These are phyloP conservation scores for Arxiozyma telluris DNA, from an alignment of 1,139 yeast species.

Conservation along the genomic window DNA sequence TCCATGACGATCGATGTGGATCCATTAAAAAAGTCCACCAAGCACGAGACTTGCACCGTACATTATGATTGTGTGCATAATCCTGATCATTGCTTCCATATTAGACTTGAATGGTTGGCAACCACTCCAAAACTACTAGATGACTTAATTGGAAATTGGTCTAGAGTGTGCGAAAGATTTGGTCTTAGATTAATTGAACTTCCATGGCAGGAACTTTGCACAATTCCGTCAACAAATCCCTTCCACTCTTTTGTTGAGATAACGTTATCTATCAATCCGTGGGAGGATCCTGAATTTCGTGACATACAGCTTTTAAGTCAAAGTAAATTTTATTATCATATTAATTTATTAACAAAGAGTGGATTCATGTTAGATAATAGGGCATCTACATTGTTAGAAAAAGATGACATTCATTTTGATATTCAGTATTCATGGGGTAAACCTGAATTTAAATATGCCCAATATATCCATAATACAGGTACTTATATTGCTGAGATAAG, in stretches of 20 bases:
- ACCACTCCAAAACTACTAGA: slow-evolving; percentile 85
- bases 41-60: slow-evolving; percentile 70
- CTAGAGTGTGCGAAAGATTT: slow-evolving; percentile 74
- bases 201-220: slow-evolving; percentile 82
- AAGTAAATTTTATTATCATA: slow-evolving; percentile 52
- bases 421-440: slow-evolving; percentile 86
- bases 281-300: slow-evolving; percentile 49
- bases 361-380: slow-evolving; percentile 80
- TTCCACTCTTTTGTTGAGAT: slow-evolving; percentile 79
- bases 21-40: slow-evolving; percentile 57
- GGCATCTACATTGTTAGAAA: slow-evolving; percentile 55
- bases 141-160: slow-evolving; percentile 74
- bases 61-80: slow-evolving; percentile 90
- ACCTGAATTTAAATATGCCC: slow-evolving; percentile 74
- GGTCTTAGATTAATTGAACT: slow-evolving; percentile 85
- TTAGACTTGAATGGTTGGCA: slow-evolving; percentile 86
- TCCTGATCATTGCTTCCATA: slow-evolving; percentile 90
- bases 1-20: slow-evolving; percentile 70
- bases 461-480: slow-evolving; percentile 84
- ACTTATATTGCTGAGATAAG: slow-evolving; percentile 81
- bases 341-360: slow-evolving; percentile 51
- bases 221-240: slow-evolving; percentile 69
- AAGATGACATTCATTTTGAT: slow-evolving; percentile 43
- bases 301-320: slow-evolving; percentile 33
- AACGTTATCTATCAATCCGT: slow-evolving; percentile 56